phyloP scores from a whole-genome alignment of 2,329 filamentous ascomycete species.

The Colletotrichum sp. region DNA sequence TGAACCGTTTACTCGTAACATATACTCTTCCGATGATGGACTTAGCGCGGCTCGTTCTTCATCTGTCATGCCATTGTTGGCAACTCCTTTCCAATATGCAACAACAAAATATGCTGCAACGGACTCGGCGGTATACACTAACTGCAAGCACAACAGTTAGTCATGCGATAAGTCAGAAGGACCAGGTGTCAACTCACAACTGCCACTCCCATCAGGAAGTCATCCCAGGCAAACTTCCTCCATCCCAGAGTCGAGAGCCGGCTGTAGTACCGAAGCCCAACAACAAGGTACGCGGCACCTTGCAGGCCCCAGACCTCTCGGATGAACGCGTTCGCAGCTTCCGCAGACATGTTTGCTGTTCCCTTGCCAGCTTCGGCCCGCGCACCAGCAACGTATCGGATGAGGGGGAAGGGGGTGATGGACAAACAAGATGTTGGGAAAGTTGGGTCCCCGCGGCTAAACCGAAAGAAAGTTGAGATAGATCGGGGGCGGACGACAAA shows the following conservation, averaged over 20 bases:
- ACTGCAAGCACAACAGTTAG: neutral
- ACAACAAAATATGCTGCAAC: conserved; percentile 39
- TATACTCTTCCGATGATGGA: conserved; percentile 31
- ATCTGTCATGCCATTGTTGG: conserved; percentile 56
- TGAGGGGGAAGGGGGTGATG: neutral
- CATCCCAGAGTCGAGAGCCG: neutral
- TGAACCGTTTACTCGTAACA: conserved; percentile 50
- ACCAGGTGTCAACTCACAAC: neutral
- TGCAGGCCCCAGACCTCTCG: conserved; percentile 22
- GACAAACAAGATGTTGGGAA: neutral
- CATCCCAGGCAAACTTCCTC: conserved; percentile 14
- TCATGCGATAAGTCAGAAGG: neutral
- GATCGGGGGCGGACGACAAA: neutral
- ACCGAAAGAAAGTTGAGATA: neutral
- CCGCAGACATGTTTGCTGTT: conserved; percentile 3
- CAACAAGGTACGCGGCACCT: conserved; percentile 10
- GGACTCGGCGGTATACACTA: conserved; percentile 25
- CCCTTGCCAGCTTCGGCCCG: neutral
- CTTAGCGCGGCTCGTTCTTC: conserved; percentile 45
- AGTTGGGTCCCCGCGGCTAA: neutral
- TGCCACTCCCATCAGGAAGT: conserved; percentile 10
- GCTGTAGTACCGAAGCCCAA: conserved; percentile 19
- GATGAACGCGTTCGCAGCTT: conserved; percentile 5
- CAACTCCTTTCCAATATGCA: conserved; percentile 43
- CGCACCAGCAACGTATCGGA: neutral